Base-by-base conservation (phyloP, 805 yeast species). In the Hanseniaspora vineae region DNA sequence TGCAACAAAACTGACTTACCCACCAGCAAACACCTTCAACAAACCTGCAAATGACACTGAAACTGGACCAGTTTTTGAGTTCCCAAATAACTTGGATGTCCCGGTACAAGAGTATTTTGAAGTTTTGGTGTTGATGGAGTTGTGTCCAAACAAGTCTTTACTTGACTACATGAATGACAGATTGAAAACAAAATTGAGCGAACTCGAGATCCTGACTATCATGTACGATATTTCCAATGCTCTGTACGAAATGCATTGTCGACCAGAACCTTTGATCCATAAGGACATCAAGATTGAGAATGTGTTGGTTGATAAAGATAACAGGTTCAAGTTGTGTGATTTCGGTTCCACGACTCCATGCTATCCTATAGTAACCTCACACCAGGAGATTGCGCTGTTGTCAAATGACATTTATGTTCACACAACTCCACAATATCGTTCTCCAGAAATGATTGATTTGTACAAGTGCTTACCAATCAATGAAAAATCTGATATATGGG, bases 401-500 rank as follows among this genome's bases (percentile, higher is more conserved):
- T 83, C 85, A 48, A 86, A 85, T 58, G 96, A 90, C 61, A 78
- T 90, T 48, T 76, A 86, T 57, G 78, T 81, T 52, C 95, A 90
- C 59, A 90, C 98, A 0, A 90, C 98, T 3, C 95, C 96, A 14
- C 98, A 92, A 64, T 90, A 90, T 61, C 71, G 98, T 52, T 73
- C 94, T 0, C 98, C 98, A 0, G 98, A 90, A 61, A 92, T 90
- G 97, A 77, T 90, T 49, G 97, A 90, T 64, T 71, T 89, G 23
- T 81, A 82, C 60, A 70, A 87, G 44, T 84, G 88, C 6, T 67
- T 79, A 44, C 92, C 96, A 1, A 84, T 90, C 39, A 92, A 90
- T 64, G 94, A 89, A 57, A 87, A 87, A 64, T 74, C 90, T 8
- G 98, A 90, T 66, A 84, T 90, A 44, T 90, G 98, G 98, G 98